A percentile compares a stretch with the other conserved stretches of the same genome.
phyloP scores from a whole-genome alignment of 2,329 filamentous ascomycete species.

The Arachnopeziza araneosa region DNA sequence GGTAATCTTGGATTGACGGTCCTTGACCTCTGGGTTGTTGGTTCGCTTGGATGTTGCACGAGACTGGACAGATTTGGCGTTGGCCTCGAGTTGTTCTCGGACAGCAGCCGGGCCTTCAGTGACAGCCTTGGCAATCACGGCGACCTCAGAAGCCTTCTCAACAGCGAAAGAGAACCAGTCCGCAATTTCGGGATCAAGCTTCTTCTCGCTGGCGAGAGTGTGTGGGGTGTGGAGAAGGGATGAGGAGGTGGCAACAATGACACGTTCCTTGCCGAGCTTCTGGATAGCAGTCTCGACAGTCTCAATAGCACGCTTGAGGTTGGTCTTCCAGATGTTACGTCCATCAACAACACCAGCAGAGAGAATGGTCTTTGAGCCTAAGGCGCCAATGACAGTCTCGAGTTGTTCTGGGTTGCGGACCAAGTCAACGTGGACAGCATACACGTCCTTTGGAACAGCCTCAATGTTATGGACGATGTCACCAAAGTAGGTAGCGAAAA shows the following conservation, averaged over 20 bases:
- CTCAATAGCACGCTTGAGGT: constrained; percentile 94
- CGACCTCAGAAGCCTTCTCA: constrained; percentile 89
- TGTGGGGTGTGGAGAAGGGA: constrained; percentile 98
- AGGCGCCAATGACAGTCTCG: constrained; percentile 71
- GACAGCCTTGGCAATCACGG: constrained; percentile 93
- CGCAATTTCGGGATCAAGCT: constrained; percentile 84
- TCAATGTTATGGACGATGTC: constrained; percentile 99
- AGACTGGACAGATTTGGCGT: constrained; percentile 87
- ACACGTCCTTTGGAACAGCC: constrained; percentile 70
- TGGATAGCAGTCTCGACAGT: constrained; percentile 83
- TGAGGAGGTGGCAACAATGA: constrained; percentile 94
- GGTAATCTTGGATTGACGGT: constrained; percentile 84
- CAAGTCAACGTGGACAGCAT: constrained; percentile 90
- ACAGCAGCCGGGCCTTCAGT: constrained; percentile 87
- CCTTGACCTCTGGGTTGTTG: constrained; percentile 97
- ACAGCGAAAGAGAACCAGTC: constrained; percentile 99
- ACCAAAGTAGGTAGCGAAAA: constrained; percentile 97
- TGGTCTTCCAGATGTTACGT: constrained; percentile 99
- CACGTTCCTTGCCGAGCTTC: constrained; percentile 95
- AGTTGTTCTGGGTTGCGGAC: constrained; percentile 99
- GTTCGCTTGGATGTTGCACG: constrained; percentile 90
- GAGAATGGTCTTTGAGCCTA: constrained; percentile 83
- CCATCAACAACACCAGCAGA: constrained; percentile 97
- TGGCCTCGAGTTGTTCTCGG: constrained; percentile 85
- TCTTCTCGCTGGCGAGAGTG: constrained; percentile 98